Conservation (phyloP, 345 rosid species). For the Alliaria petiolata region DNA sequence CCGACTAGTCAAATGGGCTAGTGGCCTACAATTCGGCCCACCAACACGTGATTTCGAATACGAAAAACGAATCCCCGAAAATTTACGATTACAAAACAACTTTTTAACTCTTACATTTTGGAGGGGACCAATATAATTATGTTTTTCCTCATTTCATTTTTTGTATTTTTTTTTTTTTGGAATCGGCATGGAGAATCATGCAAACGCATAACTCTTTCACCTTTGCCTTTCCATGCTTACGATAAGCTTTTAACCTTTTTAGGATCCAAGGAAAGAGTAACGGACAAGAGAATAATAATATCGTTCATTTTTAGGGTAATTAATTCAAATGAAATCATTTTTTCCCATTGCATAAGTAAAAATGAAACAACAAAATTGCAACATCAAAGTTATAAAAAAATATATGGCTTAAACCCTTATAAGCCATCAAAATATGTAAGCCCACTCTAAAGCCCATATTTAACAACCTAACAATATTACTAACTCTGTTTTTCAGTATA, state of each 20-base stretch:
- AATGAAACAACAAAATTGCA: neutral
- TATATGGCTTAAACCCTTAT: neutral
- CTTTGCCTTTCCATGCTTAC: constrained; percentile 20
- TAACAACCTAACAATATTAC: neutral
- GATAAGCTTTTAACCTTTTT: constrained; percentile 14
- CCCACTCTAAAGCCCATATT: neutral
- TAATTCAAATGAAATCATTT: neutral
- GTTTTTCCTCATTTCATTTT: neutral
- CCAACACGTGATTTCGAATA: neutral
- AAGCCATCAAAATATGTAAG: neutral
- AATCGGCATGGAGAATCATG: constrained; percentile 11
- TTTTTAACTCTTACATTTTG: neutral
- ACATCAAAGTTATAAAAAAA: no score
- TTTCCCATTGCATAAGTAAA: neutral
- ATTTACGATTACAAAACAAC: neutral
- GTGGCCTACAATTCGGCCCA: neutral
- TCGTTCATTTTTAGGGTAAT: neutral
- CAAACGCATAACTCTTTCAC: constrained; percentile 15
- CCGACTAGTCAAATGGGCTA: neutral
- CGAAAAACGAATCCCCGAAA: no score
- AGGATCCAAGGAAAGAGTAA: constrained; percentile 12
- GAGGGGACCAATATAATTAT: constrained; percentile 18
- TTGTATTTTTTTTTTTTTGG: neutral
- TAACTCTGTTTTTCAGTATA: neutral
- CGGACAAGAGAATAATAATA: neutral